A percentile compares a stretch with the other conserved stretches of the same genome.
These are phyloP conservation scores for Paracoccidioides brasiliensis DNA, from an alignment of 2,329 filamentous ascomycete genomes.

Conservation along the genomic window DNA sequence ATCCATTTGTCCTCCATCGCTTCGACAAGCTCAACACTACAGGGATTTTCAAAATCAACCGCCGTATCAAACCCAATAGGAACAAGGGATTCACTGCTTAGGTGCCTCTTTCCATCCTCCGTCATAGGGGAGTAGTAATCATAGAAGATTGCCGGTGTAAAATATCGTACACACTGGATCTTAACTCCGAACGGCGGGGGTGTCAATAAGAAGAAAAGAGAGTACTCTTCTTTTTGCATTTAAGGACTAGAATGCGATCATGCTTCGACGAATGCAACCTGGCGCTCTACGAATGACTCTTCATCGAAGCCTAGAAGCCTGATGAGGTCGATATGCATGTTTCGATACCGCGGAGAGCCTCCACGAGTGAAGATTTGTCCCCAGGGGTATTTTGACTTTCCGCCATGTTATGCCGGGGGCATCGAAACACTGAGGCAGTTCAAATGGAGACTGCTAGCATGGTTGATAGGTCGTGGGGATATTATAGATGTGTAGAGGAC, in stretches of 20 bases:
- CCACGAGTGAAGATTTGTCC: background rate
- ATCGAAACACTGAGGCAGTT: background rate
- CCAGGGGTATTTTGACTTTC: background rate
- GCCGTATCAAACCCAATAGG: constrained; percentile 1
- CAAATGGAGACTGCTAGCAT: background rate
- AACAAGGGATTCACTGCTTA: background rate
- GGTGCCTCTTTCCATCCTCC: background rate
- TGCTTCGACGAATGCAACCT: background rate
- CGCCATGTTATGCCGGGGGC: background rate
- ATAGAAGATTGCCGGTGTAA: background rate
- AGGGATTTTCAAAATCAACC: background rate
- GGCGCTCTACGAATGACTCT: background rate
- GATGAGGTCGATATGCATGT: constrained; percentile 1
- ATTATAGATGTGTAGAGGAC: background rate
- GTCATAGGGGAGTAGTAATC: constrained; percentile 1
- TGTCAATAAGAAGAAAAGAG: background rate
- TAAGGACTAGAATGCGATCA: background rate
- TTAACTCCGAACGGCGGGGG: background rate
- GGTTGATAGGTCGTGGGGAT: background rate
- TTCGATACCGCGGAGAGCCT: background rate
- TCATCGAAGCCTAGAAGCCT: background rate
- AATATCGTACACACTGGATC: constrained; percentile 1
- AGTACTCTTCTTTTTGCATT: background rate
- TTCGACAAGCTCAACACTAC: background rate
- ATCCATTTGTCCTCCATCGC: constrained; percentile 1